Base-by-base conservation (phyloP, 1,284 basidiomycete species). In the Ganoderma lucidum region DNA sequence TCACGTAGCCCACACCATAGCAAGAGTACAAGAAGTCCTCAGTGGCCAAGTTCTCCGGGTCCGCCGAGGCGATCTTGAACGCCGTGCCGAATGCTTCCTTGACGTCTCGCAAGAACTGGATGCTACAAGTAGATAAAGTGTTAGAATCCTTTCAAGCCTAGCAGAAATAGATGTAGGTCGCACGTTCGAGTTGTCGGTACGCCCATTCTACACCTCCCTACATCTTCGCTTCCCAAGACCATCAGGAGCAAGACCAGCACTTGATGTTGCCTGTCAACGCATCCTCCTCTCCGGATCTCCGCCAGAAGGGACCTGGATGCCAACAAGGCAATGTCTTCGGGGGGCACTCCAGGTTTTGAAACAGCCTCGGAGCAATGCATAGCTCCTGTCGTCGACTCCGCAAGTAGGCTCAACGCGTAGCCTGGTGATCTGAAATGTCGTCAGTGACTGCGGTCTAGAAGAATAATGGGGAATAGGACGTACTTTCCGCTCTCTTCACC, bases 401-500 rank as follows among this genome's bases (percentile, higher is more conserved):
- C 92, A 14, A 99, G 85, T 6, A 99, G 85, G 39, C 92, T 96
- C 19, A 99, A 83, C 0, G 95, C 97, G 80, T 97, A 99, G 0
- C 98, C 98, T 1, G 98, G 98, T 0, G 97, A 99, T 82, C 95
- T 96, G 74, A 0, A 62, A 66, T 6, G 70, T 63, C 41, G 30
- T 68, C 6, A 67, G 59, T 41, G 6, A 19, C 32, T 9, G 17
- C 12, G 17, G 35, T 0, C 10, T 55, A 2, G 23, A 62, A 55
- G 6, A 30, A 37, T 17, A 67, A n/a, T 12, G 6, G 14, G 17
- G 6, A 8, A 6, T 9, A 23, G 6, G 8, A 83, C 93, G 72
- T 73, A 94, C 94, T 96, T 98, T 80, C 98, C 98, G 72, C 95
- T 96, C 71, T 99, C 98, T 32, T 96, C 95, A 10, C 97, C 97